Percentiles rank a stretch among this genome's conserved stretches.
These are phyloP conservation scores for Ganoderma sinense DNA, from an alignment of 1,284 basidiomycete genomes.

Conservation along the genomic window DNA sequence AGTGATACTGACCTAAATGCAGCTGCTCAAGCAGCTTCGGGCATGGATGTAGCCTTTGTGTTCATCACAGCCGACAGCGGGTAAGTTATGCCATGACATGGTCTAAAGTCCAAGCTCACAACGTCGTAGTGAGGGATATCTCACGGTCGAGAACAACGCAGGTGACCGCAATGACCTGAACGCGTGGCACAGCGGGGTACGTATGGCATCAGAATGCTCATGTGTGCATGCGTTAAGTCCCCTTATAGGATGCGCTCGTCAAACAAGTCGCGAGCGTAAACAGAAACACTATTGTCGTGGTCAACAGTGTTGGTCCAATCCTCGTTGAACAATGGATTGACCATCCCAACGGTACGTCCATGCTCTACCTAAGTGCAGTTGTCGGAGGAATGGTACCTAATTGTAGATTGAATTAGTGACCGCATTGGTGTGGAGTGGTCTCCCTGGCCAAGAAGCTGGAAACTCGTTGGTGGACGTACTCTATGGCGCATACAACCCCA, in stretches of 20 bases:
- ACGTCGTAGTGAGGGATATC: constrained; percentile 59
- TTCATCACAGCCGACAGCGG: constrained; percentile 33
- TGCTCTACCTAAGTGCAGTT: background rate
- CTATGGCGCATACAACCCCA: constrained; percentile 54
- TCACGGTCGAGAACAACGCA: constrained; percentile 68
- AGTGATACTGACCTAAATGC: constrained; percentile 56
- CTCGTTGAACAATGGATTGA: constrained; percentile 58
- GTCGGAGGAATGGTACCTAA: background rate
- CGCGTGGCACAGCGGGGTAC: constrained; percentile 71
- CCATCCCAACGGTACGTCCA: constrained; percentile 40
- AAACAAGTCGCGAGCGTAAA: constrained; percentile 41
- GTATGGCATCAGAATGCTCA: background rate
- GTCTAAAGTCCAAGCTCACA: constrained; percentile 45
- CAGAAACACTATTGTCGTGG: constrained; percentile 63
- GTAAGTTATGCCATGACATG: constrained; percentile 2
- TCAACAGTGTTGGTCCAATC: constrained; percentile 58
- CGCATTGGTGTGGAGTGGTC: constrained; percentile 40
- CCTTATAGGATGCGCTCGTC: constrained; percentile 42
- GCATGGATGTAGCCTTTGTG: constrained; percentile 39
- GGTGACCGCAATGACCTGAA: constrained; percentile 76
- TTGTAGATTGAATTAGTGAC: constrained; percentile 9
- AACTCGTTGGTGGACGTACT: constrained; percentile 57
- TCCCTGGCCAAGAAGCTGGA: constrained; percentile 65
- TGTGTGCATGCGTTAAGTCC: background rate
- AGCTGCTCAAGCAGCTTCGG: constrained; percentile 49